These are phyloP conservation scores for Diddensiella santjacobensis DNA, from an alignment of 805 yeast species.

Conservation along the genomic window DNA sequence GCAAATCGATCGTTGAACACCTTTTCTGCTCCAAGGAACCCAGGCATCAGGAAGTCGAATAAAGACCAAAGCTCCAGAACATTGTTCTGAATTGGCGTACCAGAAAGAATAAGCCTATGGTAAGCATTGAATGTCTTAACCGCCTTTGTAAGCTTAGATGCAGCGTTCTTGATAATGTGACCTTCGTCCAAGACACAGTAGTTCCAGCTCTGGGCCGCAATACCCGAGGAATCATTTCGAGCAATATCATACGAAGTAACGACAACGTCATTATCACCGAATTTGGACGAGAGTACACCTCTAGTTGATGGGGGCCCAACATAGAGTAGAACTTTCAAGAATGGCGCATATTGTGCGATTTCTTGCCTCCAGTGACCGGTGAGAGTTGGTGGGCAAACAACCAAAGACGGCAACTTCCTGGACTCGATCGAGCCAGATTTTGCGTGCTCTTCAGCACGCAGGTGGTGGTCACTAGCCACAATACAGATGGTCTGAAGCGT, in stretches of 20 bases:
- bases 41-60: conserved; percentile 98
- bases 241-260: conserved; percentile 96
- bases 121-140: conserved; percentile 81
- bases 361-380: conserved; percentile 99
- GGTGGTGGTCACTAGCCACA: conserved; percentile 90
- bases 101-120: conserved; percentile 86
- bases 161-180: conserved; percentile 90
- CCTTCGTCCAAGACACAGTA: conserved; percentile 98
- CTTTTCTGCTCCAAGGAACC: conserved; percentile 93
- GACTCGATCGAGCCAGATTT: conserved; percentile 60
- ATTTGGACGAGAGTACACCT: conserved; percentile 47
- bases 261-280: conserved; percentile 69
- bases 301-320: conserved; percentile 90
- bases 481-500: conserved; percentile 96
- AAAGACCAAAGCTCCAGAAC: conserved; percentile 96
- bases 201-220: conserved; percentile 66
- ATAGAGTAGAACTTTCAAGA: conserved; percentile 74
- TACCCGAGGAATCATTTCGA: conserved; percentile 75
- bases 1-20: conserved; percentile 92
- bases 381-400: conserved; percentile 94
- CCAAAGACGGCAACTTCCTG: conserved; percentile 74
- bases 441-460: conserved; percentile 67
- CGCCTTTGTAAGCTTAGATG: conserved; percentile 81
- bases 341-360: conserved; percentile 83
- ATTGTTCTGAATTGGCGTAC: conserved; percentile 97